Percentiles rank a stretch among this genome's conserved stretches.
Conservation (phyloP, 495 filamentous ascomycete genomes). For the Penicillium pulvis region DNA sequence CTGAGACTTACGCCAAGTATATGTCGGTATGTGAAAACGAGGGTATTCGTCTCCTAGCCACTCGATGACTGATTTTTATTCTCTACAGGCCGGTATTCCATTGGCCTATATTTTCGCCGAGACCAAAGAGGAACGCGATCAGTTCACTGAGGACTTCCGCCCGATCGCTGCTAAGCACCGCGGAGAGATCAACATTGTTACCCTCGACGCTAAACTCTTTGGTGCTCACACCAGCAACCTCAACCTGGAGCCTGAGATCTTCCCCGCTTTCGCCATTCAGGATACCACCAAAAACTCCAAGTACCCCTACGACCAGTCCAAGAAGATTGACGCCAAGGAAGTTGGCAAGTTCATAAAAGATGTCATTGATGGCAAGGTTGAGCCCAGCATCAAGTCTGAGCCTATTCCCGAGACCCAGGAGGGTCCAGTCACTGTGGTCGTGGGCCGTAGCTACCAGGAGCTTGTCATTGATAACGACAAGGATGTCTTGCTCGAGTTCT, state of each 20-base stretch:
- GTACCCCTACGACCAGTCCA: conserved; percentile 87
- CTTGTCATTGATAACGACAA: conserved; percentile 91
- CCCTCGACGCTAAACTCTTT: conserved; percentile 93
- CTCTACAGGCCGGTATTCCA: conserved; percentile 73
- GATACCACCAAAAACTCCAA: conserved; percentile 95
- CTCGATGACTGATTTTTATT: conserved; percentile 3
- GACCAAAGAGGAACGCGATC: conserved; percentile 83
- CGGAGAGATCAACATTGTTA: conserved; percentile 92
- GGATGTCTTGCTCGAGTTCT: conserved; percentile 98
- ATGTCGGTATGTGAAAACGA: conserved; percentile 68
- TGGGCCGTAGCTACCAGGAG: conserved; percentile 92
- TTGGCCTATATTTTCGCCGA: conserved; percentile 98
- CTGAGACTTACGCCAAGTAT: conserved; percentile 95
- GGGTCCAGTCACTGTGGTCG: conserved; percentile 82
- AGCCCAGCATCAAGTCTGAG: conserved; percentile 97
- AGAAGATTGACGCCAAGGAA: conserved; percentile 73
- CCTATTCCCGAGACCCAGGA: conserved; percentile 95
- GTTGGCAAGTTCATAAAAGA: conserved; percentile 85
- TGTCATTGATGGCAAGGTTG: conserved; percentile 84
- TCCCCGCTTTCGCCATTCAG: conserved; percentile 98
- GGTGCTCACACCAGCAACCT: conserved; percentile 96
- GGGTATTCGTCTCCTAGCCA: not conserved
- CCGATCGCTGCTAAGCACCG: conserved; percentile 61
- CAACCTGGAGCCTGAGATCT: conserved; percentile 93
- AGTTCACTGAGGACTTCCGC: conserved; percentile 64